Conservation (phyloP, 176 grass and related monocot species). For the Phyllostachys edulis region DNA sequence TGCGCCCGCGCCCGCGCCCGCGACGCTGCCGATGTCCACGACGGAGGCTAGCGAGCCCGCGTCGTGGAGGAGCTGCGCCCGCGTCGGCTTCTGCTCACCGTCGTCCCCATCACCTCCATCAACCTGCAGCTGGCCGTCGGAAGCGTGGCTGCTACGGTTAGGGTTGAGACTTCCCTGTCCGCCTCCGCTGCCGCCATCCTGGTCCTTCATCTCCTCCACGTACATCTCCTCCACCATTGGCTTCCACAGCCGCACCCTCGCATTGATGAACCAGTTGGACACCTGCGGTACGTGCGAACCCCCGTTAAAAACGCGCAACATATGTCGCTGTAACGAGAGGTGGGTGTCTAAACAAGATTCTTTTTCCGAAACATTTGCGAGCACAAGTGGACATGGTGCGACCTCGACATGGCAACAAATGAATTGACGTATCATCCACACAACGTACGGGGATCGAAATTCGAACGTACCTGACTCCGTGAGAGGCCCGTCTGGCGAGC, state of each 20-base stretch:
- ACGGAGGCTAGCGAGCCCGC: slow-evolving; percentile 64
- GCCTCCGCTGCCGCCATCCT: slow-evolving; percentile 7
- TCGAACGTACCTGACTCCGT: slow-evolving; percentile 74
- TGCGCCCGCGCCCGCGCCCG: background rate
- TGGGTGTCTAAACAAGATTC: slow-evolving; percentile 19
- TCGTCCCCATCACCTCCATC: background rate
- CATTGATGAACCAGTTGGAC: slow-evolving; percentile 90
- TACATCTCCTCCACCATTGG: slow-evolving; percentile 99
- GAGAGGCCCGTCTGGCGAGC: slow-evolving; percentile 93
- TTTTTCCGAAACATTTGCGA: slow-evolving; percentile 21
- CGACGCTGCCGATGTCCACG: slow-evolving; percentile 49
- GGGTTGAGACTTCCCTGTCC: slow-evolving; percentile 30
- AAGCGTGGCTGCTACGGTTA: slow-evolving; percentile 37
- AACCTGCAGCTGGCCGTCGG: background rate
- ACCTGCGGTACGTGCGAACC: slow-evolving; percentile 42
- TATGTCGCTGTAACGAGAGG: slow-evolving; percentile 20
- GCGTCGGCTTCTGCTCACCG: slow-evolving; percentile 69
- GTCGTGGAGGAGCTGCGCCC: slow-evolving; percentile 60
- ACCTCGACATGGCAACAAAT: slow-evolving; percentile 52
- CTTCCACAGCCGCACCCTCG: slow-evolving; percentile 82
- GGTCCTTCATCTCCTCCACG: slow-evolving; percentile 77
- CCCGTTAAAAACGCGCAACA: background rate
- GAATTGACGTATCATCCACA: slow-evolving; percentile 41
- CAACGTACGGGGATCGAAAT: background rate
- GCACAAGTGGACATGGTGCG: slow-evolving; percentile 34